Percentiles rank a stretch among this genome's conserved stretches.
These are phyloP conservation scores for Xylariaceae sp. DNA, from an alignment of 2,329 filamentous ascomycete species.

Conservation along the genomic window DNA sequence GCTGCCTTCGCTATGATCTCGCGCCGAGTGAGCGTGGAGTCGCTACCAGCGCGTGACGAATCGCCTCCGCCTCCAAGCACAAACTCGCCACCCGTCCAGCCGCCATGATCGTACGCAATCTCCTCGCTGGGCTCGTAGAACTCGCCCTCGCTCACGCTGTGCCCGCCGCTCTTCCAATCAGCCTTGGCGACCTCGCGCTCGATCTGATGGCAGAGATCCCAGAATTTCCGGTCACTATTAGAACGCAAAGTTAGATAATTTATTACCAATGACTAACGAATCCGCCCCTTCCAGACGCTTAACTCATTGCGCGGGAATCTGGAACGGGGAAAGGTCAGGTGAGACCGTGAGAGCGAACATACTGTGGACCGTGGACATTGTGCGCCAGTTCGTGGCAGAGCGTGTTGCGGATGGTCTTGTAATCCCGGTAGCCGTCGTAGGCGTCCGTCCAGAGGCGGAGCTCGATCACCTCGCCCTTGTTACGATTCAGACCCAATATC, in stretches of 20 bases:
- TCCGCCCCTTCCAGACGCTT: too few relatives aligned
- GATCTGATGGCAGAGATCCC: constrained; percentile 81
- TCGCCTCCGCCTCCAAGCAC: constrained; percentile 54
- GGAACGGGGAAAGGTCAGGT: neutral
- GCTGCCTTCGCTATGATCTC: constrained; percentile 71
- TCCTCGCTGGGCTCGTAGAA: constrained; percentile 51
- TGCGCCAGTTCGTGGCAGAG: constrained; percentile 94
- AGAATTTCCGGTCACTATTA: constrained; percentile 66
- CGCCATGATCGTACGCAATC: constrained; percentile 61
- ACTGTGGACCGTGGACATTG: constrained; percentile 76
- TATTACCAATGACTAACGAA: too few relatives aligned
- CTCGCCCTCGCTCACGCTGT: constrained; percentile 59
- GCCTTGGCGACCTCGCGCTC: constrained; percentile 76
- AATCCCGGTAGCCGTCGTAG: constrained; percentile 89
- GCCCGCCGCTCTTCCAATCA: constrained; percentile 71
- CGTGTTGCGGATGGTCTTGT: constrained; percentile 83
- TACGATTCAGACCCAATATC: constrained; percentile 81
- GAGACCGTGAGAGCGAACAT: neutral
- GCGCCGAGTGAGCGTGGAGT: constrained; percentile 52
- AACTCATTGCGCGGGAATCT: too few relatives aligned
- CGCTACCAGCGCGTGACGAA: constrained; percentile 4
- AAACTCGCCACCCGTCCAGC: constrained; percentile 75
- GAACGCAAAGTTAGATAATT: neutral
- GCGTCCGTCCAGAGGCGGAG: constrained; percentile 85
- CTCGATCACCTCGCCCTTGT: constrained; percentile 85